Evolutionary conservation across 495 filamentous ascomycete genomes (phyloP), one percentile per base, ranked within the genome.

Genomic region (Articulospora tetracladia): DNA sequence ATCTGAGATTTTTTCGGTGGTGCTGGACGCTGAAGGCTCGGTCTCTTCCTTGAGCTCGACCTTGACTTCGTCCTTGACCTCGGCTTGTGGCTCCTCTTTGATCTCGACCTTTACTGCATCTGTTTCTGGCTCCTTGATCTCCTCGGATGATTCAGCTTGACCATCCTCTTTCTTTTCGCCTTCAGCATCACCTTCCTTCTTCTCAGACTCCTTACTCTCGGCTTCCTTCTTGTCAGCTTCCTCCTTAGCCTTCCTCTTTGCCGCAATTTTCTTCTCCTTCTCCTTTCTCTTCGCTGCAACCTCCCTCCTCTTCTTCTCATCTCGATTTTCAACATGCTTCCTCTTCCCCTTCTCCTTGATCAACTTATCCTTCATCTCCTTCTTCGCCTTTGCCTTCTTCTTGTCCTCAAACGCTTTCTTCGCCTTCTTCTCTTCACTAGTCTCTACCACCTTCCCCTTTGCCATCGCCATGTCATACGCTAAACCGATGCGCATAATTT

Each of bases 381-480:
- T 32, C 41, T 59, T 26, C 25, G 58, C 32, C 49, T 58, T 27
- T 55, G 30, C 30, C 20, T 34, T 53, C 54, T 55, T 58, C 53
- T 48, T 34, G 22, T 24, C 50, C 32, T 58, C 55, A 47, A 57
- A 54, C 59, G 55, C 57, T 41, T 47, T 65, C 23, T 23, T 64
- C 61, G 60, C 24, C 17, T 55, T 46, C 25, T 50, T 10, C 53
- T 49, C 57, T 39, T 46, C 49, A 54, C 20, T 53, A 50, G 60
- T 32, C 32, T n/a, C 57, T 58, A 28, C 36, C 51, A 25, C 32
- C 53, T 27, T 32, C 48, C 86, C 88, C 69, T 91, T 92, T 25
- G 86, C 86, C 66, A 93, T 88, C 1, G 92, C 90, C 8, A 93
- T 74, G 66, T 96, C 92, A 60, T 94, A 94, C 7, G 85, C 85